Evolutionary conservation across 2,329 filamentous ascomycete species (phyloP).

Genomic region (Neofusicoccum laricinum): DNA sequence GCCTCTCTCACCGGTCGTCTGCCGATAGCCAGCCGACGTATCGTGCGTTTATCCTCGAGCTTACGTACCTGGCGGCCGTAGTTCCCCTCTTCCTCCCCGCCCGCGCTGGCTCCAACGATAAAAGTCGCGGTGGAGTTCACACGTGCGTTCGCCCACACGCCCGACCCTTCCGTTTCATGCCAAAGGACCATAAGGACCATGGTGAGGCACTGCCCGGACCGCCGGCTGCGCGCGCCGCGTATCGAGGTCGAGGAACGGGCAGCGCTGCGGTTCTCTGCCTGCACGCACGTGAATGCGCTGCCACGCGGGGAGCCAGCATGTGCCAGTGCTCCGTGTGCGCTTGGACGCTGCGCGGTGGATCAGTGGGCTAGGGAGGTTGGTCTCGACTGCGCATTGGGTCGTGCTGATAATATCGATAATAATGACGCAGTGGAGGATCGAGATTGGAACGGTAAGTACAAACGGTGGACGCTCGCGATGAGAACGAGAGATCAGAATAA

Average conservation of each 20-base stretch:
- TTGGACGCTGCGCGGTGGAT: slow-evolving; percentile 9
- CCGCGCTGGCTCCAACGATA: not conserved
- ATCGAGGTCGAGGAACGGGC: not conserved
- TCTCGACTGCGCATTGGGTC: slow-evolving; percentile 2
- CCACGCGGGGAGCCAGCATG: not conserved
- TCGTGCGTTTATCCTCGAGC: too few relatives aligned
- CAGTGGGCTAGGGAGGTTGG: slow-evolving; percentile 8
- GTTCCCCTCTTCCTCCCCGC: not conserved
- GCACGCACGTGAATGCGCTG: not conserved
- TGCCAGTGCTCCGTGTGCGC: not conserved
- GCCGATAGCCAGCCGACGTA: not conserved
- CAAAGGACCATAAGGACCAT: not conserved
- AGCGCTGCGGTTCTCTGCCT: not conserved
- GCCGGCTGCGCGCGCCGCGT: not conserved
- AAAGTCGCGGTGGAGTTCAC: not conserved
- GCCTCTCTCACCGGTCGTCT: not conserved
- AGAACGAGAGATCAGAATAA: not conserved
- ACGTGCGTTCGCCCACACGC: not conserved
- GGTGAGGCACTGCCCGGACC: not conserved
- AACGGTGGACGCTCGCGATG: not conserved
- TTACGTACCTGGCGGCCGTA: too few relatives aligned
- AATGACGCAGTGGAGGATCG: slow-evolving; percentile 4
- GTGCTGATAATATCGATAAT: not conserved
- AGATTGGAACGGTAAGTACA: not conserved
- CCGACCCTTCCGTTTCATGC: not conserved